These are phyloP conservation scores for Phytophthora europaea DNA, from an alignment of 352 stramenopile species.

Conservation along the genomic window DNA sequence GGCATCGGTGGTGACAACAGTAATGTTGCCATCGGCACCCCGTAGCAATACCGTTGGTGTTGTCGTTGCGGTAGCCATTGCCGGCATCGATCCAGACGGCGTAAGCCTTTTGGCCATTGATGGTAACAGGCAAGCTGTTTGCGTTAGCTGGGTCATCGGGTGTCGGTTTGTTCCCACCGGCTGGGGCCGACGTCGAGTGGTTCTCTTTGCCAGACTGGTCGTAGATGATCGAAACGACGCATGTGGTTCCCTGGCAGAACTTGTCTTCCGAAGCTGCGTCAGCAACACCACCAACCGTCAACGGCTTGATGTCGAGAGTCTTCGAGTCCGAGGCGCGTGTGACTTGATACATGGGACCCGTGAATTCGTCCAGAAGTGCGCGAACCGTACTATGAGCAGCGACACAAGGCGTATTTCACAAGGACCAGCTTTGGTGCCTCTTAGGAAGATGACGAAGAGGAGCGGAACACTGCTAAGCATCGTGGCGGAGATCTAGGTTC, in stretches of 20 bases:
- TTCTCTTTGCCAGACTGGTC: constrained; percentile 35
- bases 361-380: constrained; percentile 21
- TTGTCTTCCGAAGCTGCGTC: constrained; percentile 22
- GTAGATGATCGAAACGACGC: constrained; percentile 34
- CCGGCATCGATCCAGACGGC: constrained; percentile 27
- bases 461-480: constrained; percentile 28
- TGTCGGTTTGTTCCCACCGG: constrained; percentile 1
- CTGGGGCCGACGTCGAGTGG: constrained; percentile 31
- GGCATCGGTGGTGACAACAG: constrained; percentile 36
- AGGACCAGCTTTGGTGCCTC: constrained; percentile 11
- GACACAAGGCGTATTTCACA: constrained; percentile 33
- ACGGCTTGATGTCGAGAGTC: constrained; percentile 21
- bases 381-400: constrained; percentile 37
- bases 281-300: constrained; percentile 18
- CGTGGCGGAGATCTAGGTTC: not conserved
- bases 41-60: constrained; percentile 13
- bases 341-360: constrained; percentile 34
- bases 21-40: constrained; percentile 19
- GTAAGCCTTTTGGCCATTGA: constrained; percentile 23
- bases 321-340: constrained; percentile 21
- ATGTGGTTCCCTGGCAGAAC: constrained; percentile 24
- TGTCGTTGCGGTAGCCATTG: constrained; percentile 33
- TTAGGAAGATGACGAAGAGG: constrained; percentile 18
- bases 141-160: constrained; percentile 19
- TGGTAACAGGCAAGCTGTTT: constrained; percentile 21